These are phyloP conservation scores for Cladosporium sp. DNA, from an alignment of 2,329 filamentous ascomycete species.

Conservation along the genomic window DNA sequence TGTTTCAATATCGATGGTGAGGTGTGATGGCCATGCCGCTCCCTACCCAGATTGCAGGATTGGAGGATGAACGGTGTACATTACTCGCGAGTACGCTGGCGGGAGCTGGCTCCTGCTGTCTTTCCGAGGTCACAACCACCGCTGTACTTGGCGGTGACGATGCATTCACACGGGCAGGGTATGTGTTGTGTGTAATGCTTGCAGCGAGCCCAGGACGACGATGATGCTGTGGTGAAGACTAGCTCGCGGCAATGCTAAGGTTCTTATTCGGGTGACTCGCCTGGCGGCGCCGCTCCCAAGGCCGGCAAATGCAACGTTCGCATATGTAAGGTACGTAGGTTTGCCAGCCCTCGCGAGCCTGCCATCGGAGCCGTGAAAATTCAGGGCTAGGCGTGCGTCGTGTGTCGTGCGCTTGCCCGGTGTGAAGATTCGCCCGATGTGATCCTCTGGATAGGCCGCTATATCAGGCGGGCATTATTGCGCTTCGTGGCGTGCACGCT, in stretches of 20 bases:
- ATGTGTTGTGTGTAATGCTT: not conserved
- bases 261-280: not conserved
- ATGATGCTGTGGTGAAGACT: not conserved
- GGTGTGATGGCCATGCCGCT: too few species aligned
- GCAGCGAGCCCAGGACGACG: not conserved
- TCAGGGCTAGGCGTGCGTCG: conserved; percentile 6
- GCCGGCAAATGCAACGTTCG: not conserved
- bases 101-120: too few species aligned
- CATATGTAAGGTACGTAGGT: not conserved
- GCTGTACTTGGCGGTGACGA: too few species aligned
- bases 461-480: not conserved
- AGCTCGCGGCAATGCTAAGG: not conserved
- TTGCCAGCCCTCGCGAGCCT: not conserved
- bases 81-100: too few species aligned
- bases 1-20: too few species aligned
- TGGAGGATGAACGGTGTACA: too few species aligned
- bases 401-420: not conserved
- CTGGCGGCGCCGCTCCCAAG: not conserved
- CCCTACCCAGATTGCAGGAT: too few species aligned
- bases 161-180: too few species aligned
- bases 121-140: too few species aligned
- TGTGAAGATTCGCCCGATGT: not conserved
- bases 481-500: not conserved
- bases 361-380: not conserved
- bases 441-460: not conserved